Conservation (phyloP, 2,329 filamentous ascomycete genomes). For the Neospermospora avenae region DNA sequence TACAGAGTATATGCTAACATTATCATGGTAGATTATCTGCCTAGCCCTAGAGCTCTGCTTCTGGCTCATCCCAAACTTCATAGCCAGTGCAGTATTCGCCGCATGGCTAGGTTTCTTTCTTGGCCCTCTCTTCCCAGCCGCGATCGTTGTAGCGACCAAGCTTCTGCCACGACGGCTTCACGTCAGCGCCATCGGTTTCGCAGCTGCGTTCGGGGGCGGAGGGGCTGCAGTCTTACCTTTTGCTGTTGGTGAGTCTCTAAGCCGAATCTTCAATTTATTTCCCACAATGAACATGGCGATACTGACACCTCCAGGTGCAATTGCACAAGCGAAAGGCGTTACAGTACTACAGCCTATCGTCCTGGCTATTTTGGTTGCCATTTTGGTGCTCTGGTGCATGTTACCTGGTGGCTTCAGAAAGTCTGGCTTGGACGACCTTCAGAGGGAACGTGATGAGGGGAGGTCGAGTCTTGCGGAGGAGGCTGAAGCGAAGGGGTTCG, state of each 20-base stretch:
- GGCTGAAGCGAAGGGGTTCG: slow-evolving; percentile 2
- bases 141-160: slow-evolving; percentile 69
- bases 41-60: slow-evolving; percentile 68
- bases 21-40: slow-evolving; percentile 50
- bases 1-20: slow-evolving; percentile 59
- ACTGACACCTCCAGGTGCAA: slow-evolving; percentile 48
- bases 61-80: slow-evolving; percentile 77
- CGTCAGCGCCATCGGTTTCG: slow-evolving; percentile 75
- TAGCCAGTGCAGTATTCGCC: slow-evolving; percentile 69
- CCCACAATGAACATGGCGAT: neutral
- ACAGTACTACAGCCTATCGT: slow-evolving; percentile 55
- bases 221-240: slow-evolving; percentile 67
- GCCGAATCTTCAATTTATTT: no score
- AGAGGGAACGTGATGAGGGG: slow-evolving; percentile 13
- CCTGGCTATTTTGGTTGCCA: slow-evolving; percentile 43
- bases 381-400: slow-evolving; percentile 20
- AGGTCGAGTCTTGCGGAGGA: slow-evolving; percentile 6
- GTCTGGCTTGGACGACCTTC: slow-evolving; percentile 19
- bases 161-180: slow-evolving; percentile 71
- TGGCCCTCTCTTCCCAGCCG: slow-evolving; percentile 76
- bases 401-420: slow-evolving; percentile 26
- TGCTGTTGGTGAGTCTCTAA: slow-evolving; percentile 44
- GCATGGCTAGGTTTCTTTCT: slow-evolving; percentile 74
- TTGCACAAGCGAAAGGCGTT: slow-evolving; percentile 57
- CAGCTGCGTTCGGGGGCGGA: slow-evolving; percentile 70